These are phyloP conservation scores for Emergomyces africanus DNA, from an alignment of 2,329 filamentous ascomycete species.

Conservation along the genomic window DNA sequence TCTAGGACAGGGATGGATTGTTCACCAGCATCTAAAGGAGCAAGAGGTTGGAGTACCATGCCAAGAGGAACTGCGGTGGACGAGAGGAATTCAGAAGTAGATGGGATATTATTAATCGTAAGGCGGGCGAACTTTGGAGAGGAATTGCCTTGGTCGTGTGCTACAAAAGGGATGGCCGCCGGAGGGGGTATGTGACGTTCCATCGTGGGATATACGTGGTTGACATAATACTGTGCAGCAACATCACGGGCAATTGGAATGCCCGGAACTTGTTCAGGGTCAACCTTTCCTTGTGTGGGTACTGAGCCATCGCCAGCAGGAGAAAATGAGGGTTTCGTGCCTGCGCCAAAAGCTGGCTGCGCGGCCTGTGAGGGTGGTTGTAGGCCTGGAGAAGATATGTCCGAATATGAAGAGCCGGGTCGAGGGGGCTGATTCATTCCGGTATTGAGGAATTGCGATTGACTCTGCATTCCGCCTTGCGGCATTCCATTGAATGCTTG, in stretches of 20 bases:
- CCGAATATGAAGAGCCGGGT: constrained; percentile 19
- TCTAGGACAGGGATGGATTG: constrained; percentile 81
- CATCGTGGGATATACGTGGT: constrained; percentile 86
- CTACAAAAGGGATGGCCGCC: constrained; percentile 75
- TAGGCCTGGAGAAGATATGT: constrained; percentile 14
- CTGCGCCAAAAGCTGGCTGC: constrained; percentile 23
- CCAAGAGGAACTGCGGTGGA: constrained; percentile 78
- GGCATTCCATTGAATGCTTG: constrained; percentile 59
- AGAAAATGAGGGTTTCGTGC: constrained; percentile 22
- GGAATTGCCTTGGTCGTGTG: constrained; percentile 92
- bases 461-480: constrained; percentile 38
- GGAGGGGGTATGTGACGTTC: constrained; percentile 87
- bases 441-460: constrained; percentile 47
- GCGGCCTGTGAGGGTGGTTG: constrained; percentile 29
- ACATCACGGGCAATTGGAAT: constrained; percentile 74
- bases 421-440: constrained; percentile 30
- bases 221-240: constrained; percentile 71
- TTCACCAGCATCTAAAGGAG: constrained; percentile 71
- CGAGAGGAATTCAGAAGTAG: constrained; percentile 63
- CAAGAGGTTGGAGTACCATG: constrained; percentile 77
- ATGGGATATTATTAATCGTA: constrained; percentile 86
- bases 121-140: constrained; percentile 89
- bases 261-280: constrained; percentile 86
- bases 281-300: constrained; percentile 61
- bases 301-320: constrained; percentile 41